Conservation (phyloP, 129 eudicot species). For the Scalesia atractyloides region DNA sequence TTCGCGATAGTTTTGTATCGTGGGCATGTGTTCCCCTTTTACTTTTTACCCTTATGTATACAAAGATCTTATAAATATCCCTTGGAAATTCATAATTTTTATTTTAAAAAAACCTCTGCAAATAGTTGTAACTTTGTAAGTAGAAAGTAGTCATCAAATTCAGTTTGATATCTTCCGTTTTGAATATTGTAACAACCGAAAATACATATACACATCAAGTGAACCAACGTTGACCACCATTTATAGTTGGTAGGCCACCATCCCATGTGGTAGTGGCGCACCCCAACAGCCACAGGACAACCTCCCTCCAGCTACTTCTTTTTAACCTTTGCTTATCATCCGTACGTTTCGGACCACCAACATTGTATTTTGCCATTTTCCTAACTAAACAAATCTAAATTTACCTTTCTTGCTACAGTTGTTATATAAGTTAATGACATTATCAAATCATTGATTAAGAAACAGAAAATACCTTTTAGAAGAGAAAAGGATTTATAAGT, state of each 20-base stretch:
- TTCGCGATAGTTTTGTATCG: neutral
- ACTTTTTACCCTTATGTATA: neutral
- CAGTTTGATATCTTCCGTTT: neutral
- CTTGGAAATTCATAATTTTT: neutral
- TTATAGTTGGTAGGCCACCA: slow-evolving; percentile 24
- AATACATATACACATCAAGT: neutral
- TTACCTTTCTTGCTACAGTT: neutral
- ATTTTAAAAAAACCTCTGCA: neutral
- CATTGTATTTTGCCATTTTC: slow-evolving; percentile 5
- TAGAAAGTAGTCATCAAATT: neutral
- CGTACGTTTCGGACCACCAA: slow-evolving; percentile 36
- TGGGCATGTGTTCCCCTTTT: neutral
- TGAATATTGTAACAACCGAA: neutral
- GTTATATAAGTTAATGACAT: neutral
- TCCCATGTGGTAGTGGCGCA: slow-evolving; percentile 34
- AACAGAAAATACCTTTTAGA: neutral
- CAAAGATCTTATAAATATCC: neutral
- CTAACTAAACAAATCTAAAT: neutral
- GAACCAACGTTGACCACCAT: slow-evolving; percentile 12
- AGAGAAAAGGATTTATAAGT: neutral
- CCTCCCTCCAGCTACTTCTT: slow-evolving; percentile 16
- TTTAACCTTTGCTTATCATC: slow-evolving; percentile 33
- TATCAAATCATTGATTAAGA: neutral
- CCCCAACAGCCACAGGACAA: neutral
- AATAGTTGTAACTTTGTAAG: neutral